Evolutionary conservation across 768 basidiomycete species (phyloP), one percentile per base, ranked within the genome.

Genomic region (Daedalea quercina): DNA sequence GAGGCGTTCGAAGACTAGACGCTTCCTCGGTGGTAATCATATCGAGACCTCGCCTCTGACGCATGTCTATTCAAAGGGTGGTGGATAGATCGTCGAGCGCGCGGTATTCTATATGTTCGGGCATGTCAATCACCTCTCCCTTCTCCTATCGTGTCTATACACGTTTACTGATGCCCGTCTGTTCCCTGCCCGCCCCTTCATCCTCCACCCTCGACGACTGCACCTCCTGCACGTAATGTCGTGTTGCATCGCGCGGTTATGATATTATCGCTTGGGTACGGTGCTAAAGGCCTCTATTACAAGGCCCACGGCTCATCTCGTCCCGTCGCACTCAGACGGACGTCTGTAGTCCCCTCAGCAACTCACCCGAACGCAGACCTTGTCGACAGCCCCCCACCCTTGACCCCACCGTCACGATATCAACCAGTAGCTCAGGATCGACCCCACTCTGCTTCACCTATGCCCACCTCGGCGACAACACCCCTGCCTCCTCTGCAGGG

Each of bases 251-350:
- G 55, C 44, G 19, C 48, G 40, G 9, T 42, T 15, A 44, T 57
- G 55, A 54, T 62, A 58, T 56, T 54, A 57, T 50, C 43, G 25
- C 50, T 23, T 31, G 41, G 22, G 44, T 26, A 60, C 66, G 56
- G 60, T 52, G 62, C 50, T 47, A 37, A 76, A 90, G 88, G 87
- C 61, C 85, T 90, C 65, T 90, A 90, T 76, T 84, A 85, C 76
- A 91, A 89, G 78, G 81, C 84, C 58, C 81, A 84, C 68, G 81
- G 82, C 69, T 84, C 83, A 70, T 80, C 84, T 61, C 84, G 86
- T 55, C 87, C 86, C 52, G 71, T 81, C 47, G 77, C 78, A 53
- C 76, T 85, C 54, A 78, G 72, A 40, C 63, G 67, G 1, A 57
- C 62, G 28, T 55, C 63, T 31, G 57, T 58, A 20, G 47, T 54